Percentiles rank a stretch among this genome's conserved stretches.
phyloP scores from a whole-genome alignment of 345 rosid species.

The thale cress (Arabidopsis thaliana) region DNA sequence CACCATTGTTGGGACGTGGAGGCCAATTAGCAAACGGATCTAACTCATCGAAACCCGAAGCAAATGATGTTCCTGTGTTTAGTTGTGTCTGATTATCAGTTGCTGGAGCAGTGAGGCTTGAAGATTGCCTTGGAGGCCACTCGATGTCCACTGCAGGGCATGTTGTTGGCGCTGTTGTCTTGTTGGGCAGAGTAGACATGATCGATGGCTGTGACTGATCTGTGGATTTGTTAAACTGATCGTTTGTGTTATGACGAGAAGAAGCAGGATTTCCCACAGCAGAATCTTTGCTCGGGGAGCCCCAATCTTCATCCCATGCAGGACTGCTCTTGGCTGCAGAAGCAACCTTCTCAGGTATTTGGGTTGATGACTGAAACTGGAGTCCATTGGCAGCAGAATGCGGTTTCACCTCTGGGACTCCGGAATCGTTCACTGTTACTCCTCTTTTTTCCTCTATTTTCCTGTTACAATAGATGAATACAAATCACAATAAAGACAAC shows the following conservation, averaged over 20 bases:
- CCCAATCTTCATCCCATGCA: slow-evolving; percentile 96
- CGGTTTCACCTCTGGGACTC: slow-evolving; percentile 60
- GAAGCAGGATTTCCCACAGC: slow-evolving; percentile 33
- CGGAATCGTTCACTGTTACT: slow-evolving; percentile 66
- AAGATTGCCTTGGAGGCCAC: slow-evolving; percentile 85
- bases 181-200: slow-evolving; percentile 49
- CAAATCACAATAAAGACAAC: slow-evolving; percentile 19
- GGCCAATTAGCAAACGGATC: slow-evolving; percentile 98
- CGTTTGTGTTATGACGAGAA: slow-evolving; percentile 37
- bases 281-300: slow-evolving; percentile 53
- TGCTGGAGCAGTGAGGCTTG: slow-evolving; percentile 43
- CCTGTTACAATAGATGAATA: slow-evolving; percentile 48
- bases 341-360: slow-evolving; percentile 55
- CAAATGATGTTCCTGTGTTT: slow-evolving; percentile 50
- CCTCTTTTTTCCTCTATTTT: slow-evolving; percentile 90
- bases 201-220: slow-evolving; percentile 50
- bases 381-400: slow-evolving; percentile 52
- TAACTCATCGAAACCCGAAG: slow-evolving; percentile 62
- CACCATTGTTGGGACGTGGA: slow-evolving; percentile 55
- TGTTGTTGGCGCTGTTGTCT: slow-evolving; percentile 51
- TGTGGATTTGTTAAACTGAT: slow-evolving; percentile 50
- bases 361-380: slow-evolving; percentile 55
- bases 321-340: slow-evolving; percentile 56
- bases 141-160: slow-evolving; percentile 81
- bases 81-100: slow-evolving; percentile 50